Base-by-base conservation (phyloP, 129 eudicot genomes). In the Flaveria brownii region DNA sequence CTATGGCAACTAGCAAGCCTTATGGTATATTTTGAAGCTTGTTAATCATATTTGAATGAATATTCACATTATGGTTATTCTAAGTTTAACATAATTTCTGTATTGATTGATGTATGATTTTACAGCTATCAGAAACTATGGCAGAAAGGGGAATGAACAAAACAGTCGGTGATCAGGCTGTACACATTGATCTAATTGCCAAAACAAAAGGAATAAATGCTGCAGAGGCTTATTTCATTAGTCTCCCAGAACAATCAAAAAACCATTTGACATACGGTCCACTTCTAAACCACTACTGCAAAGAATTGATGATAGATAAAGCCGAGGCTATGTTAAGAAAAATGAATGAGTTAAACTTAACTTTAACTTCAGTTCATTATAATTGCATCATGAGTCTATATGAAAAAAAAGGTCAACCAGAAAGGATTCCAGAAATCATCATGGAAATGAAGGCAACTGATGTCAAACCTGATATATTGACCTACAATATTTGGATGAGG, bases 401-500 rank as follows among this genome's bases (percentile, higher is more conserved):
- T 74, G 73, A 85, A 63, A 95, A 89, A 82, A 83, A 72, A 1
- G 86, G 89, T 14, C 87, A 81, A 56, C 92, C 91, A 2, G 89
- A 91, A 82, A 87, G 55, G 73, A 79, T 95, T 59, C 89, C 95
- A 30, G 82, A 84, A 13, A 68, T 87, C 7, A 85, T 91, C 76
- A 85, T 84, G 60, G 99, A 95, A 82, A 95, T 95, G 97, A 95
- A 95, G 84, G 87, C 92, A 28, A 61, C 78, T n/a, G 90, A 89
- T 56, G 73, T 95, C 66, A 85, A 86, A 88, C 91, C 75, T 0
- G 96, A 95, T 74, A 68, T 77, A 52, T 89, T 66, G 84, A 89
- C 96, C n/a, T 91, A 95, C 80, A 95, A 95, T 61, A 72, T 91
- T 5, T 91, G 99, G 99, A 95, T 95, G 99, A 89, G 96, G 75